A percentile compares a stretch with the other conserved stretches of the same genome.
These are phyloP conservation scores for Blastobotrys elegans DNA, from an alignment of 1,139 yeast genomes.

Conservation along the genomic window DNA sequence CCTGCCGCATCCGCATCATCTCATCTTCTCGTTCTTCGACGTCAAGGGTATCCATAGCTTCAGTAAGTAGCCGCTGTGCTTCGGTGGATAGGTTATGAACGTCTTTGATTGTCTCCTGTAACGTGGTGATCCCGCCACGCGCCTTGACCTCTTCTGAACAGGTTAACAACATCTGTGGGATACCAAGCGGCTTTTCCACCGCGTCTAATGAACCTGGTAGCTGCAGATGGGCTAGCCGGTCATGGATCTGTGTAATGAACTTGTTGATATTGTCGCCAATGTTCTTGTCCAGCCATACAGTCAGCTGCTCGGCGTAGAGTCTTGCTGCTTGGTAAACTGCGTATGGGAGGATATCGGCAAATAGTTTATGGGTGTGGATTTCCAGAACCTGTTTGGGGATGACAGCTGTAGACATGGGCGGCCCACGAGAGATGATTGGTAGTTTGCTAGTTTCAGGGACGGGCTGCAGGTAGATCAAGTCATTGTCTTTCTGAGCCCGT, in stretches of 20 bases:
- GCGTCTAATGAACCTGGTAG: slow-evolving; percentile 65
- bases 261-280: slow-evolving; percentile 50
- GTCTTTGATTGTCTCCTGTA: slow-evolving; percentile 45
- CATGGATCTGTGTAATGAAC: slow-evolving; percentile 45
- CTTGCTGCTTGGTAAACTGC: slow-evolving; percentile 60
- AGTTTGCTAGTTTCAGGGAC: slow-evolving; percentile 50
- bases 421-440: slow-evolving; percentile 44
- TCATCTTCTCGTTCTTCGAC: slow-evolving; percentile 56
- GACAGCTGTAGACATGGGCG: slow-evolving; percentile 50
- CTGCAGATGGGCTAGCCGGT: slow-evolving; percentile 27
- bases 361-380: slow-evolving; percentile 33
- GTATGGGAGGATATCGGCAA: slow-evolving; percentile 60
- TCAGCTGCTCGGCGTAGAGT: slow-evolving; percentile 65
- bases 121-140: slow-evolving; percentile 47
- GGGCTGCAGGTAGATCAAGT: slow-evolving; percentile 63
- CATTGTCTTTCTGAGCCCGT: slow-evolving; percentile 72
- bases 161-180: slow-evolving; percentile 54
- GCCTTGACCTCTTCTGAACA: slow-evolving; percentile 53
- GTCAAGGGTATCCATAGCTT: slow-evolving; percentile 45
- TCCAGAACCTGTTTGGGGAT: slow-evolving; percentile 35
- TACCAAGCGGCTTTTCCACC: slow-evolving; percentile 54
- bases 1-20: slow-evolving; percentile 44
- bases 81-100: slow-evolving; percentile 42
- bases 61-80: slow-evolving; percentile 39
- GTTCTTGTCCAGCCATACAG: slow-evolving; percentile 47